Base-by-base conservation (phyloP, 2,329 filamentous ascomycete species). In the Colletotrichum destructivum region DNA sequence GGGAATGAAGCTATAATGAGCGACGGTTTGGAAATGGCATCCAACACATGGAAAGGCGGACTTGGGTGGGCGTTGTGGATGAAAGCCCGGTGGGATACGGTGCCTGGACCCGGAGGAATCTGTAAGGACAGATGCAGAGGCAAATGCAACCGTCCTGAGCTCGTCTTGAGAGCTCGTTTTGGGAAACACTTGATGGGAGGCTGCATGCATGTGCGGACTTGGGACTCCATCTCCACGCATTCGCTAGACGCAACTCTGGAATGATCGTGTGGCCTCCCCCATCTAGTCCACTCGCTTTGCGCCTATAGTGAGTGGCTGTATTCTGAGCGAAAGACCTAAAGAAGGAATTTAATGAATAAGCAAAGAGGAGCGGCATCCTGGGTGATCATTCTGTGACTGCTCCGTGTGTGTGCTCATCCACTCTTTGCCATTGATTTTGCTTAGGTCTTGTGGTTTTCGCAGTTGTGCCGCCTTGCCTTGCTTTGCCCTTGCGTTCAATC, bases 321-420 rank as follows among this genome's bases (percentile, higher is more conserved):
- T 57, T 71, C 56, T 70, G 70, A 72, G 61, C 61, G 60, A 65
- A 70, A 57, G 55, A 52, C 60, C 70, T 44, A 40, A 57, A 71
- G 49, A 66, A 71, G 31, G 38, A 54, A 60, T 57, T 71, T 69
- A 69, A 63, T 62, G 59, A 69, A 62, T 44, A 69, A 71, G 65
- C 65, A 71, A 69, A 64, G 59, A 64, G 59, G 65, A 56, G 69
- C 59, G 52, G 69, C 65, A 62, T 59, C 23, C 31, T 57, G 59
- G 69, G 69, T 71, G 69, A 69, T 71, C 69, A 69, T 71, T 71
- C 65, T 51, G 69, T 69, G 69, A 69, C 52, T 71, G 59, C 64
- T 71, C 69, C 46, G 59, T 40, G 44, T 71, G 54, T 69, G 65
- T 52, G 52, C 69, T 62, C 69, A 54, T 56, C 26, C 51, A 59